phyloP scores from a whole-genome alignment of 768 basidiomycete genomes.

The Trametes cinnabarina region DNA sequence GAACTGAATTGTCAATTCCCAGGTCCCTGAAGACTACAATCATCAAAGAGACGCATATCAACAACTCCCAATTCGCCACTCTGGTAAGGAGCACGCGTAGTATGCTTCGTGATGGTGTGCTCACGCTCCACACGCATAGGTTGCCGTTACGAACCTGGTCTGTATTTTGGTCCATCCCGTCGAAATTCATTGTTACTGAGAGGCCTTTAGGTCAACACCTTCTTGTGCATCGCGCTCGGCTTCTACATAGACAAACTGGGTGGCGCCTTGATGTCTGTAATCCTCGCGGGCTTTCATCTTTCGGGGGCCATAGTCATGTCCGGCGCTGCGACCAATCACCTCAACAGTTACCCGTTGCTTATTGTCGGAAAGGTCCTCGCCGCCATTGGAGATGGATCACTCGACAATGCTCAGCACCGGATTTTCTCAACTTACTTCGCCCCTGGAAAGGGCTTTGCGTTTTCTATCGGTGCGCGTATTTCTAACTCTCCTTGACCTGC shows the following conservation, averaged over 20 bases:
- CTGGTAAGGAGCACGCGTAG: constrained; percentile 28
- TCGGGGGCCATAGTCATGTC: constrained; percentile 38
- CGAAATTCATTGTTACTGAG: neutral
- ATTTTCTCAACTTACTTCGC: constrained; percentile 45
- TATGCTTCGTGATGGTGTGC: neutral
- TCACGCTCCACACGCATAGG: constrained; percentile 22
- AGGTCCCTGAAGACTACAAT: constrained; percentile 43
- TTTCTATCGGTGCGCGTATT: constrained; percentile 32
- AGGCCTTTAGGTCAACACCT: constrained; percentile 37
- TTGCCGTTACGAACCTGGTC: constrained; percentile 39
- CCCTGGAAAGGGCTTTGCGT: constrained; percentile 40
- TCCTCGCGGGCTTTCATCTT: constrained; percentile 38
- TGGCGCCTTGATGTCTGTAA: constrained; percentile 37
- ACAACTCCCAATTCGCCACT: constrained; percentile 45
- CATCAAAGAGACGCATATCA: constrained; percentile 41
- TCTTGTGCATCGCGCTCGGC: constrained; percentile 40
- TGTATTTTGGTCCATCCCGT: neutral
- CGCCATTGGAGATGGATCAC: constrained; percentile 39
- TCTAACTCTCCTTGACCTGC: neutral
- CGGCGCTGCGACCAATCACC: constrained; percentile 37
- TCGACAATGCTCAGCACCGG: constrained; percentile 44
- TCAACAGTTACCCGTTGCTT: constrained; percentile 40
- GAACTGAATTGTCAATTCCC: neutral
- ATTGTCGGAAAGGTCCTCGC: constrained; percentile 41
- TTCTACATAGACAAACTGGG: constrained; percentile 44